phyloP scores from a whole-genome alignment of 441 rosid genomes.

The Populus hybrid region DNA sequence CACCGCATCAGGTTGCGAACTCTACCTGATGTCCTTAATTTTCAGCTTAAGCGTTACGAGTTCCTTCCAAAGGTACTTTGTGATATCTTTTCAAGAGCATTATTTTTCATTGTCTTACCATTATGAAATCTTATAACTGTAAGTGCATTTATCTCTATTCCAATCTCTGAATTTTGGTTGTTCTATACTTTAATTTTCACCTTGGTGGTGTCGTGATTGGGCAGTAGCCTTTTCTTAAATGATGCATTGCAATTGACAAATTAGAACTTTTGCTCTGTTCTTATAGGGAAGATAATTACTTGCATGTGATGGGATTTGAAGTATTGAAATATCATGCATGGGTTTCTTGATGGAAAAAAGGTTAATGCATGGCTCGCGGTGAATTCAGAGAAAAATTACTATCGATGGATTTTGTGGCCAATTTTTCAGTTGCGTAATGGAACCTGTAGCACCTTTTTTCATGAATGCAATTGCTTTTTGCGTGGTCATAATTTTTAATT shows the following conservation, averaged over 20 bases:
- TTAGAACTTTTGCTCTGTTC: not conserved
- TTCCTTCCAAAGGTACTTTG: constrained; percentile 83
- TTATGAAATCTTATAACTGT: not conserved
- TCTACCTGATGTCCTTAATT: constrained; percentile 83
- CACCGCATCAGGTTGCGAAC: constrained; percentile 90
- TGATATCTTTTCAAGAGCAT: constrained; percentile 7
- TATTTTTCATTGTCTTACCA: not conserved
- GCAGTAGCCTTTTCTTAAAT: not conserved
- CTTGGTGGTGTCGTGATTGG: not conserved
- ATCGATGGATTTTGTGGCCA: not conserved
- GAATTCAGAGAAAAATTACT: not conserved
- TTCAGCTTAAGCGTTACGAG: constrained; percentile 95
- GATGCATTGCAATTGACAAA: not conserved
- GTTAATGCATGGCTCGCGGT: not conserved
- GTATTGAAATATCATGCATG: not conserved
- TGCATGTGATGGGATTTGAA: not conserved
- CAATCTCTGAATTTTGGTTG: not conserved
- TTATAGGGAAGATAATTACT: not conserved
- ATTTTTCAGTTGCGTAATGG: not conserved
- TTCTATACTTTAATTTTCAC: not conserved
- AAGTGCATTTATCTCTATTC: not conserved
- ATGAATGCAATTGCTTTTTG: not conserved
- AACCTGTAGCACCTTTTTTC: not conserved
- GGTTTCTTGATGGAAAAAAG: not conserved
- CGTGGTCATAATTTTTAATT: not conserved